Evolutionary conservation across 441 rosid species (phyloP).

Genomic region (Flueggea neowawraea): DNA sequence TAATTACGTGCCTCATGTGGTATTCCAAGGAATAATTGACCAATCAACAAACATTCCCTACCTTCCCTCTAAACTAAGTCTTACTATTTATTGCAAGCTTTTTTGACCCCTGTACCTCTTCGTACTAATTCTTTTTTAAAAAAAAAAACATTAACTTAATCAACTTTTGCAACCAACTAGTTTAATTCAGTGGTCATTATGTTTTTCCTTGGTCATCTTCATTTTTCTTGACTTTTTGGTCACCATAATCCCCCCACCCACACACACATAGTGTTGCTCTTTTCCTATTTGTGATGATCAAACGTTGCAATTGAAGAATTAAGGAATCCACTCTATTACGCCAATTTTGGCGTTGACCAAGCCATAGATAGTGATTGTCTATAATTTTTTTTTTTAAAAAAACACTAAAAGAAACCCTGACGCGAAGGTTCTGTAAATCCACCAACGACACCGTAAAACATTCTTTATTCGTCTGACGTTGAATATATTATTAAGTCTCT

Average conservation of each 20-base stretch:
- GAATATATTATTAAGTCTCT: constrained; percentile 2
- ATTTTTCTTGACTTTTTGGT: too few relatives aligned
- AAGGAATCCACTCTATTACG: neutral
- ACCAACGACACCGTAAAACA: constrained; percentile 20
- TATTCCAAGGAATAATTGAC: neutral
- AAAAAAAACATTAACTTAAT: too few relatives aligned
- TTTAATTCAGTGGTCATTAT: too few relatives aligned
- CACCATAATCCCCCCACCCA: too few relatives aligned
- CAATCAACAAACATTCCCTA: neutral
- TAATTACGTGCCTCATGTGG: too few relatives aligned
- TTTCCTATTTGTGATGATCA: too few relatives aligned
- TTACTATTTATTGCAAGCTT: neutral
- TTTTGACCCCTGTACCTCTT: too few relatives aligned
- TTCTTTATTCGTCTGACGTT: neutral
- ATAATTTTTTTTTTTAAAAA: neutral
- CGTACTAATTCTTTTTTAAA: too few relatives aligned
- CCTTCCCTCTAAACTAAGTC: neutral
- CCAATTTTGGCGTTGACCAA: neutral
- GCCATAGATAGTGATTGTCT: neutral
- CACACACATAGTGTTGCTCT: too few relatives aligned
- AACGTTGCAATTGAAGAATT: neutral
- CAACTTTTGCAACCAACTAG: too few relatives aligned
- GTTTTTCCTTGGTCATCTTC: too few relatives aligned
- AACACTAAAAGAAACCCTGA: too few relatives aligned
- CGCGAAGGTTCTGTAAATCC: constrained; percentile 17